phyloP scores from a whole-genome alignment of 306 rosid genomes.

The Cajanus cajan region DNA sequence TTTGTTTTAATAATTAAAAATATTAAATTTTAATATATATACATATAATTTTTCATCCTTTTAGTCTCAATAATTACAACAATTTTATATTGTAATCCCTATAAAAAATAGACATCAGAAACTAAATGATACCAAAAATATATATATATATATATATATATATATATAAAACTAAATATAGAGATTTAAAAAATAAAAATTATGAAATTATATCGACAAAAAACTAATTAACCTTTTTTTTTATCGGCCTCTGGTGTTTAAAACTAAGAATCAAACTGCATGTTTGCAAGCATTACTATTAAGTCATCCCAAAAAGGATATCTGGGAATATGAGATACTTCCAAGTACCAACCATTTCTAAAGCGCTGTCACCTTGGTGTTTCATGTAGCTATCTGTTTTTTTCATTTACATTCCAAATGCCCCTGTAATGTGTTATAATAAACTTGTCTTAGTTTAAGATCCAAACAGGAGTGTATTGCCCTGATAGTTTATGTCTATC shows the following conservation, averaged over 20 bases:
- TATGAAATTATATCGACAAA: too few species aligned
- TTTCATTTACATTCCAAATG: constrained; percentile 1
- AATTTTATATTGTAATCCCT: too few species aligned
- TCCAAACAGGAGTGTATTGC: constrained; percentile 89
- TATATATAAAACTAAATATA: too few species aligned
- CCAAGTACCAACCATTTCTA: constrained; percentile 72
- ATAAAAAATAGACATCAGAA: too few species aligned
- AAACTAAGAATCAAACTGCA: constrained; percentile 8
- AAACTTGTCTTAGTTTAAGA: constrained; percentile 65
- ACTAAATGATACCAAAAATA: too few species aligned
- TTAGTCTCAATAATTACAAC: too few species aligned
- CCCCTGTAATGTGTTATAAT: constrained; percentile 10
- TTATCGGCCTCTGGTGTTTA: constrained; percentile 2
- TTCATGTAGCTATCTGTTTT: background rate
- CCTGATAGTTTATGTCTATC: constrained; percentile 56
- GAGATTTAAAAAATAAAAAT: too few species aligned
- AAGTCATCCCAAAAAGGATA: constrained; percentile 88
- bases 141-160: too few species aligned
- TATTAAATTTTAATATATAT: too few species aligned
- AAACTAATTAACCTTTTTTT: too few species aligned
- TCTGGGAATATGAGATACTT: constrained; percentile 76
- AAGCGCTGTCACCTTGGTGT: constrained; percentile 37
- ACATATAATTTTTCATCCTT: too few species aligned
- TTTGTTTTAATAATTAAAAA: too few species aligned
- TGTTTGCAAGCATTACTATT: constrained; percentile 67